Base-by-base conservation (phyloP, 2,329 filamentous ascomycete species). In the Colletotrichum sp. region DNA sequence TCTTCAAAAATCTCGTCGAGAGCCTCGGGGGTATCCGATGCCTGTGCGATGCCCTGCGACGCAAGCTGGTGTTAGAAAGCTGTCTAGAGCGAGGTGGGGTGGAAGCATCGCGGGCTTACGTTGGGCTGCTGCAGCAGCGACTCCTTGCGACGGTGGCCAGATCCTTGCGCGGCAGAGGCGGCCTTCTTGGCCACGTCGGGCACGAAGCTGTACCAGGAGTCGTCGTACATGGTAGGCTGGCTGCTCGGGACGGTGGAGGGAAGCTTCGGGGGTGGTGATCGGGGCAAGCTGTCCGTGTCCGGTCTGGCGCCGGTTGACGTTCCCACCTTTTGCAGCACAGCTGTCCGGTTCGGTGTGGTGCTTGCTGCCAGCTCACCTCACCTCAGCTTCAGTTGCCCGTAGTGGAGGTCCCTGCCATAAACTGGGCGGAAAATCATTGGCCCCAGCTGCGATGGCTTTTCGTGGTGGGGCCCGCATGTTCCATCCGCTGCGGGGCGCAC, bases 201-300 rank as follows among this genome's bases (percentile, higher is more conserved):
- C 78, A 95, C 91, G 82, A 95, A 93, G 83, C 90, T 95, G 86
- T 96, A 95, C 94, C 95, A 96, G 34, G 94, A 92, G 84, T 96
- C 95, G 85, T 96, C 95, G 84, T 95, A 95, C 94, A 95, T 96
- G 79, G 79, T 87, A 28, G 30, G 2, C 10, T 67, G 13, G 15
- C 36, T 64, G 32, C 32, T n/a, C 26, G 30, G n/a, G 30, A 21
- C 18, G 49, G 32, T 24, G 7, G 32, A 15, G 36, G 59, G 69
- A 32, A 60, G 65, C 49, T 71, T 36, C 52, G 36, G 36, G 49
- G 21, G 63, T 65, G 28, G 16, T 30, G 44, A 52, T 36, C 62
- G 36, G 36, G 59, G 21, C 63, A 59, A 32, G 26, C 18, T 70
- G 55, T 49, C 67, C 67, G 64, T 26, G 73, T 60, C 65, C 74